Evolutionary conservation across 768 basidiomycete genomes (phyloP).

Genomic region (Tephrocybe sp.): DNA sequence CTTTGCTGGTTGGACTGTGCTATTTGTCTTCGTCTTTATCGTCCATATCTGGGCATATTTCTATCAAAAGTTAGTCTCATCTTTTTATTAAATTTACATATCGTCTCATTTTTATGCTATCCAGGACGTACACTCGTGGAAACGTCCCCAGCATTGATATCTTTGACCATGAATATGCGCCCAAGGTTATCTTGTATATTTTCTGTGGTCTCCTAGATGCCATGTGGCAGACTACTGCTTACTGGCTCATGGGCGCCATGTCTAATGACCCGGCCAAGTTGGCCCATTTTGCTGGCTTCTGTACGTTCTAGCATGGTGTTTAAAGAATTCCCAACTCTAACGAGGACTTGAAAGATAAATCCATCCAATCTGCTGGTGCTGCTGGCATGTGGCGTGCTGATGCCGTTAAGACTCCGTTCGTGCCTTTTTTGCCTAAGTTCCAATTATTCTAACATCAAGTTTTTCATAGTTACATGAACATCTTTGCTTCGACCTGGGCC

Average conservation of each 20-base stretch:
- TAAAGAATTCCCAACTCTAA: not conserved
- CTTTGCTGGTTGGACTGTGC: slow-evolving; percentile 62
- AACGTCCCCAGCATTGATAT: slow-evolving; percentile 57
- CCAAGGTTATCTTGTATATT: slow-evolving; percentile 61
- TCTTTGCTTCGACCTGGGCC: slow-evolving; percentile 73
- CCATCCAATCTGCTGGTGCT: slow-evolving; percentile 74
- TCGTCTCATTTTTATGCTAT: slow-evolving; percentile 9
- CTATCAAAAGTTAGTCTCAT: slow-evolving; percentile 61
- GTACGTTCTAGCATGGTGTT: slow-evolving; percentile 37
- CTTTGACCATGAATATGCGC: slow-evolving; percentile 50
- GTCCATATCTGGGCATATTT: slow-evolving; percentile 76
- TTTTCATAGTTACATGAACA: slow-evolving; percentile 54
- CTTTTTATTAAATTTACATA: not conserved
- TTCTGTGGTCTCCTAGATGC: slow-evolving; percentile 76
- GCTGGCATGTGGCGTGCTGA: slow-evolving; percentile 75
- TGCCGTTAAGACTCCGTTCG: slow-evolving; percentile 58
- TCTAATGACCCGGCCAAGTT: slow-evolving; percentile 80
- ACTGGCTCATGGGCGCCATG: slow-evolving; percentile 87
- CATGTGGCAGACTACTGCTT: slow-evolving; percentile 83
- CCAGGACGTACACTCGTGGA: slow-evolving; percentile 57
- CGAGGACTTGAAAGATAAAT: slow-evolving; percentile 48
- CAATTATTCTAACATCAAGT: not conserved
- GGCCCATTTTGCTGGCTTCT: slow-evolving; percentile 79
- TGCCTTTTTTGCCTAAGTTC: slow-evolving; percentile 6
- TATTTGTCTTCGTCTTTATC: slow-evolving; percentile 61